A percentile compares a stretch with the other conserved stretches of the same genome.
phyloP scores from a whole-genome alignment of 306 rosid genomes.

The Cyclanthera cordifolia region DNA sequence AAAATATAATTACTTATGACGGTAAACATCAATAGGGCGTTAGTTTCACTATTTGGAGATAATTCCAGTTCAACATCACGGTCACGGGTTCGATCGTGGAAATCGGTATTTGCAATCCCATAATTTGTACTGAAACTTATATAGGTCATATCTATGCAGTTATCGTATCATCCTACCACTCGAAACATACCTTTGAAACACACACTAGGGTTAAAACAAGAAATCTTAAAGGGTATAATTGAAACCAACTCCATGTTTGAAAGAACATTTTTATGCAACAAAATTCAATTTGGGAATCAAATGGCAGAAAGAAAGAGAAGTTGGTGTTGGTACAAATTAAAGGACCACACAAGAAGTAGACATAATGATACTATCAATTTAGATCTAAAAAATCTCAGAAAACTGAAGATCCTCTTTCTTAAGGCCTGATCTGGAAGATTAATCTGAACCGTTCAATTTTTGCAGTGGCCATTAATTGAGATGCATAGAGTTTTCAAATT shows the following conservation, averaged over 20 bases:
- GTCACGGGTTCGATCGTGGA: too few species aligned
- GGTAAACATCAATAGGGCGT: too few species aligned
- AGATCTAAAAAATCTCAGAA: not conserved
- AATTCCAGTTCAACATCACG: too few species aligned
- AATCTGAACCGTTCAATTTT: constrained; percentile 32
- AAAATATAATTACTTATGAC: too few species aligned
- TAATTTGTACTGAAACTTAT: too few species aligned
- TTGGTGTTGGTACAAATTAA: not conserved
- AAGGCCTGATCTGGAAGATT: constrained; percentile 9
- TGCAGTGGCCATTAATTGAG: constrained; percentile 16
- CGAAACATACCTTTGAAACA: too few species aligned
- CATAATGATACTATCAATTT: not conserved
- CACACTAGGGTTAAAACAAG: too few species aligned
- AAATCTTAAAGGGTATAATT: too few species aligned
- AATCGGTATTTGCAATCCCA: too few species aligned
- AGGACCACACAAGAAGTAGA: not conserved
- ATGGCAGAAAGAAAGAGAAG: not conserved
- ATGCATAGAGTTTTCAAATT: constrained; percentile 15
- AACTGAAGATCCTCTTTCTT: not conserved
- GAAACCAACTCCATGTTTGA: not conserved
- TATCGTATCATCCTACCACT: too few species aligned
- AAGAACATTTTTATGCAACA: not conserved
- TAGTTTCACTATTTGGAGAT: too few species aligned
- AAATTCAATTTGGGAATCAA: not conserved
- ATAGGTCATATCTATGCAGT: too few species aligned